Evolutionary conservation across 495 filamentous ascomycete genomes (phyloP).

Genomic region (Podospora pseudoanserina): DNA sequence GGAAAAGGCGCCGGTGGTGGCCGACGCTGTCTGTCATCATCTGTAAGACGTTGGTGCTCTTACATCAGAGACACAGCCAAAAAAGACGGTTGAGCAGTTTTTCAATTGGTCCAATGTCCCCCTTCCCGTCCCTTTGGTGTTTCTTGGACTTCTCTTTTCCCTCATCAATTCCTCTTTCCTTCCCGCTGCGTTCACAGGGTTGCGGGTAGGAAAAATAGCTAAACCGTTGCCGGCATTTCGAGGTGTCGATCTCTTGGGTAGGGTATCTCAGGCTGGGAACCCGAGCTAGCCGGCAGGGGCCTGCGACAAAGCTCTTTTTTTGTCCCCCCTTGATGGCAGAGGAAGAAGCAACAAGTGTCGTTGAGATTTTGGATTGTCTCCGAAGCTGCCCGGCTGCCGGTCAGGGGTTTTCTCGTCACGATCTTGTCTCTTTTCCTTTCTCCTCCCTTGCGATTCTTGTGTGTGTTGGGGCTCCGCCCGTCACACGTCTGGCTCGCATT

Average conservation of each 20-base stretch:
- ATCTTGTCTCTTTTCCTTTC: not conserved
- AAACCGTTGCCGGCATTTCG: not conserved
- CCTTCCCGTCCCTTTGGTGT: not conserved
- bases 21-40: not conserved
- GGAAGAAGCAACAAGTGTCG: constrained; percentile 5
- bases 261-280: constrained; percentile 3
- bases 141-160: not conserved
- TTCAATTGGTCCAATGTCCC: not conserved
- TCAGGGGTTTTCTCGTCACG: constrained; percentile 8
- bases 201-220: not conserved
- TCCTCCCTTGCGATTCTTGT: constrained; percentile 7
- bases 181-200: not conserved
- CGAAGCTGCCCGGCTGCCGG: constrained; percentile 3
- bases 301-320: constrained; percentile 10
- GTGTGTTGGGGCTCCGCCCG: not conserved
- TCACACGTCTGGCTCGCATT: not conserved
- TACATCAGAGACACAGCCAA: constrained; percentile 9
- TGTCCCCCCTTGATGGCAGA: not conserved
- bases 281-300: constrained; percentile 7
- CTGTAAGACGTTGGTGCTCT: constrained; percentile 15
- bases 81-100: constrained; percentile 9
- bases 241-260: not conserved
- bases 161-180: not conserved
- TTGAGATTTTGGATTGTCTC: constrained; percentile 6
- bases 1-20: not conserved